Evolutionary conservation across 345 rosid genomes (phyloP), one percentile per base, ranked within the genome.

Genomic region (Pseudoturritis turrita): DNA sequence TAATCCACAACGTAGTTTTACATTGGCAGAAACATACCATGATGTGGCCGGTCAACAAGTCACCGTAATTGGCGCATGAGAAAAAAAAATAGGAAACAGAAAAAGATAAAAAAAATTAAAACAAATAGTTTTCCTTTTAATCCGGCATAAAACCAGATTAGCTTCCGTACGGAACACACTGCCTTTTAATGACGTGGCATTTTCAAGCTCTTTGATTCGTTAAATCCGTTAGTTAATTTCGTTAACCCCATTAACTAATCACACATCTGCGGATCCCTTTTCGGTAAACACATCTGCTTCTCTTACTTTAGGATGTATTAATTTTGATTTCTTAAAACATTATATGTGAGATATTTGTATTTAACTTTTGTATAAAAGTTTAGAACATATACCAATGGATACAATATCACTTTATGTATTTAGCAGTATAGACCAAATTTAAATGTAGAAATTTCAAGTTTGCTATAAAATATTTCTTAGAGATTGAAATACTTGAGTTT

Each of bases 171-270:
- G 58, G 41, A 45, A 45, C 33, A 73, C 77, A 63, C 58, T 44
- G 71, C 41, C 12, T 65, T 74, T 47, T 67, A 40, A 51, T 60
- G 68, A 67, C 23, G 46, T 74, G 73, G 47, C 56, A 33, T 59
- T 31, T 59, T 10, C 2, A 31, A 43, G 35, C 41, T 60, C 8
- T 25, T 18, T 67, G 29, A 67, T 74, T 74, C 40, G 73, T 74
- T 50, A 15, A 22, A 17, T 56, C 26, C 3, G 49, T 74, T 74
- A 29, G 68, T 73, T 66, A 19, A 46, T 57, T 39, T 56, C 4
- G 44, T 65, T 58, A 5, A 19, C 33, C 59, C 65, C 29, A 18
- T 37, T 4, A 29, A 66, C 62, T 45, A 66, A 58, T 66, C 46
- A 74, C 22, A 66, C 18, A 55, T 46, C 41, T 55, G 49, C 31